Conservation (phyloP, 2,329 filamentous ascomycete species). For the Fusarium virguliforme region DNA sequence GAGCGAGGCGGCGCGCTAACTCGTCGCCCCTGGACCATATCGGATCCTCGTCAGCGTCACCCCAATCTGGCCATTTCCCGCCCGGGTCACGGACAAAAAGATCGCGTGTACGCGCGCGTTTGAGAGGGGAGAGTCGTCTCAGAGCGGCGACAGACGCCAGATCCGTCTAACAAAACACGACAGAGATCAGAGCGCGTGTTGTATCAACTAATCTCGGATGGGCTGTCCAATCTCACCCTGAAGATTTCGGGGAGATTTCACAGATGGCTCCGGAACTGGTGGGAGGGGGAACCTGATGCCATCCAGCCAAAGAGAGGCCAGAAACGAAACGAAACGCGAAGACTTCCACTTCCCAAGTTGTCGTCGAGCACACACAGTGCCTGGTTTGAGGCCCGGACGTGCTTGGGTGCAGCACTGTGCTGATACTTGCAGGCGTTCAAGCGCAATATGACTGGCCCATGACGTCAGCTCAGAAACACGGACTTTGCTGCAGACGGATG, state of each 20-base stretch:
- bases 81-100: slow-evolving; percentile 24
- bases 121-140: slow-evolving; percentile 16
- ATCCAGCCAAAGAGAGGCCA: slow-evolving; percentile 24
- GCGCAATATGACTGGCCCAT: slow-evolving; percentile 49
- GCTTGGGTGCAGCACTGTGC: slow-evolving; percentile 44
- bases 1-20: slow-evolving; percentile 43
- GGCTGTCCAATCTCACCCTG: slow-evolving; percentile 12
- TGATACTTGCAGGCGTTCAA: slow-evolving; percentile 35
- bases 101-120: slow-evolving; percentile 36
- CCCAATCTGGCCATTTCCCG: slow-evolving; percentile 36
- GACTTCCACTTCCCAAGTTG: slow-evolving; percentile 12
- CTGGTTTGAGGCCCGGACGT: slow-evolving; percentile 21
- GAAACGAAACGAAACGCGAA: slow-evolving; percentile 28
- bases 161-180: neutral
- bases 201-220: slow-evolving; percentile 20
- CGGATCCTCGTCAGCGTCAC: slow-evolving; percentile 35
- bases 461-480: slow-evolving; percentile 45
- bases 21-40: slow-evolving; percentile 36
- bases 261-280: slow-evolving; percentile 29
- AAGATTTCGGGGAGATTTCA: slow-evolving; percentile 33
- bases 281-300: slow-evolving; percentile 8
- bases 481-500: slow-evolving; percentile 24
- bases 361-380: slow-evolving; percentile 41
- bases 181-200: neutral
- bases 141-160: neutral